Conservation (phyloP, 225 moss, liverwort and hornwort species). For the Pleurozium schreberi region DNA sequence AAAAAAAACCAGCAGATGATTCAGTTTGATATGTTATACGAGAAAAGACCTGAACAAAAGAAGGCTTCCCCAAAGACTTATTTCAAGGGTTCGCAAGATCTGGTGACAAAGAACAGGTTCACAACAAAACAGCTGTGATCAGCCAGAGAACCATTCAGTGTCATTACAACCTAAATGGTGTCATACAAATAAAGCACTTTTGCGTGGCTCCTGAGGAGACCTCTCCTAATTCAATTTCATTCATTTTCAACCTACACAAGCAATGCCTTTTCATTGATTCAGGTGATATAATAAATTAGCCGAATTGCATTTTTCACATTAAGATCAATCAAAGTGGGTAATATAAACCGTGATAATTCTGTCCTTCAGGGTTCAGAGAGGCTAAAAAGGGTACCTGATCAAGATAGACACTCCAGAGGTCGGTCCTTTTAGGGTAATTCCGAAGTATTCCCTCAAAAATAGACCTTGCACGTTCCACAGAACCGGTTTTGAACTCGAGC, state of each 20-base stretch:
- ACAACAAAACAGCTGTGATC: neutral
- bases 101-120: no score
- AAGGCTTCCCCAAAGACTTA: neutral
- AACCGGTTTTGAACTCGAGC: slow-evolving; percentile 80
- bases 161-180: neutral
- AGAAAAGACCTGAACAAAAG: neutral
- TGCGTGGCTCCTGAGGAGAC: neutral
- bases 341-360: neutral
- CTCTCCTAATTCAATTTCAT: neutral
- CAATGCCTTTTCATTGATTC: neutral
- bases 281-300: neutral
- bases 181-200: neutral
- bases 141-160: neutral
- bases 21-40: neutral
- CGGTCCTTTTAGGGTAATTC: slow-evolving; percentile 77
- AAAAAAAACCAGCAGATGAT: neutral
- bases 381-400: slow-evolving; percentile 56
- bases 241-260: neutral
- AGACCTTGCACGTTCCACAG: slow-evolving; percentile 72
- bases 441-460: slow-evolving; percentile 91
- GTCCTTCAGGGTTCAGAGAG: neutral
- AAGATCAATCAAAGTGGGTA: neutral
- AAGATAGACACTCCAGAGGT: slow-evolving; percentile 93
- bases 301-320: neutral
- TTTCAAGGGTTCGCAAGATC: neutral